Evolutionary conservation across 1,139 yeast genomes (phyloP).

Genomic region (Geotrichum macrosporum): DNA sequence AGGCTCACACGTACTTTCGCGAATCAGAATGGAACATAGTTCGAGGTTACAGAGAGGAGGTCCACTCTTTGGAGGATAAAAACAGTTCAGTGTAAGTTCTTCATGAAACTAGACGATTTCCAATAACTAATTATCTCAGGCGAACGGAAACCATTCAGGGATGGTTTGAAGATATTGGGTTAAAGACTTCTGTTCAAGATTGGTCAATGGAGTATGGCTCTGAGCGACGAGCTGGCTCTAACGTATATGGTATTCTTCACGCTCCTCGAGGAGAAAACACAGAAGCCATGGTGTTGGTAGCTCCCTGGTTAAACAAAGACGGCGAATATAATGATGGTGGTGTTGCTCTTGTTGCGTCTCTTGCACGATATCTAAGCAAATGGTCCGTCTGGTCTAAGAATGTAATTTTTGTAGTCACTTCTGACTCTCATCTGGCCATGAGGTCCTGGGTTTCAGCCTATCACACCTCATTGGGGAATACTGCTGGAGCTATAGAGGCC

Average conservation of each 20-base stretch:
- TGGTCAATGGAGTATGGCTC: conserved; percentile 37
- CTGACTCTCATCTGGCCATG: conserved; percentile 63
- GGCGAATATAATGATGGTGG: conserved; percentile 71
- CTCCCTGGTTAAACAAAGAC: conserved; percentile 75
- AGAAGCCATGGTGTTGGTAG: conserved; percentile 86
- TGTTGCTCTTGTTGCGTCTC: conserved; percentile 61
- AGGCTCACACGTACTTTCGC: conserved; percentile 85
- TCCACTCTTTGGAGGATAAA: conserved; percentile 37
- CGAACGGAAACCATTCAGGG: conserved; percentile 47
- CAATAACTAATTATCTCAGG: conserved; percentile 17
- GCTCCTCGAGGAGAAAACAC: conserved; percentile 96
- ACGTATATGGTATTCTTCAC: conserved; percentile 78
- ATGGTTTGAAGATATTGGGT: conserved; percentile 72
- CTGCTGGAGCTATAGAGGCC: conserved; percentile 95
- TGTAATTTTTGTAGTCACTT: conserved; percentile 78
- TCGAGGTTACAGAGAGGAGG: conserved; percentile 73
- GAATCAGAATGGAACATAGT: conserved; percentile 93
- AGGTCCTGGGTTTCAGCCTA: conserved; percentile 93
- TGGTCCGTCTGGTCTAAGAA: conserved; percentile 97
- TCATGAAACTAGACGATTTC: conserved; percentile 13
- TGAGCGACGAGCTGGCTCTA: conserved; percentile 44
- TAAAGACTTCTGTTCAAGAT: conserved; percentile 54
- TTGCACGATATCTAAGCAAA: conserved; percentile 73
- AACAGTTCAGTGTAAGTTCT: conserved; percentile 14
- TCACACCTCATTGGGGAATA: conserved; percentile 75